Percentiles rank a stretch among this genome's conserved stretches.
Evolutionary conservation across 371 early-diverging fungal species (phyloP).

Genomic region (Mucor plumbeus): DNA sequence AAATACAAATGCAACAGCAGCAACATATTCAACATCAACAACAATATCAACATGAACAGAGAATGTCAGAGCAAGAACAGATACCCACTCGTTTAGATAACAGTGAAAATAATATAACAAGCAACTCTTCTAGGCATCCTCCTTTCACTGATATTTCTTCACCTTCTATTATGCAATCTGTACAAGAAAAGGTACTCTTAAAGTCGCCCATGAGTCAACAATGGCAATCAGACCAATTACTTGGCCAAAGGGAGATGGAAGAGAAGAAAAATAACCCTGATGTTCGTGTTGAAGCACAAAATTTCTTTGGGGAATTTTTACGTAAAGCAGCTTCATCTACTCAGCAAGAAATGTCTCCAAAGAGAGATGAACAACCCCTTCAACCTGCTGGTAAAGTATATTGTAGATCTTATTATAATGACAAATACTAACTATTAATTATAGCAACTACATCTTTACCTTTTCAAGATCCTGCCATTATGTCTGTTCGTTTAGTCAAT

Average conservation of each 20-base stretch:
- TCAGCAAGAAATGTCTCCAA: slow-evolving; percentile 30
- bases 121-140: neutral
- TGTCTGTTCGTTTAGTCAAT: slow-evolving; percentile 60
- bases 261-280: slow-evolving; percentile 40
- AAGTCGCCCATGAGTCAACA: slow-evolving; percentile 4
- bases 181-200: slow-evolving; percentile 12
- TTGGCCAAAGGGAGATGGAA: neutral
- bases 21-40: neutral
- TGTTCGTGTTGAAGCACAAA: slow-evolving; percentile 60
- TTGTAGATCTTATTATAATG: neutral
- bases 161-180: neutral
- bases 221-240: neutral
- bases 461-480: slow-evolving; percentile 75
- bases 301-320: slow-evolving; percentile 72
- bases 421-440: neutral
- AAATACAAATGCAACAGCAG: neutral
- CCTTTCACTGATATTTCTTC: neutral
- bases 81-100: slow-evolving; percentile 14
- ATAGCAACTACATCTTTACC: slow-evolving; percentile 28
- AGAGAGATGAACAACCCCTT: slow-evolving; percentile 14
- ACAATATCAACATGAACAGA: neutral
- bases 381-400: slow-evolving; percentile 9
- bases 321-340: slow-evolving; percentile 66
- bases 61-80: slow-evolving; percentile 5
- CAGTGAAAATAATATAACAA: neutral